Percentiles rank a stretch among this genome's conserved stretches.
phyloP scores from a whole-genome alignment of 2,329 filamentous ascomycete species.

The Cladosporium austrohemisphaericum region DNA sequence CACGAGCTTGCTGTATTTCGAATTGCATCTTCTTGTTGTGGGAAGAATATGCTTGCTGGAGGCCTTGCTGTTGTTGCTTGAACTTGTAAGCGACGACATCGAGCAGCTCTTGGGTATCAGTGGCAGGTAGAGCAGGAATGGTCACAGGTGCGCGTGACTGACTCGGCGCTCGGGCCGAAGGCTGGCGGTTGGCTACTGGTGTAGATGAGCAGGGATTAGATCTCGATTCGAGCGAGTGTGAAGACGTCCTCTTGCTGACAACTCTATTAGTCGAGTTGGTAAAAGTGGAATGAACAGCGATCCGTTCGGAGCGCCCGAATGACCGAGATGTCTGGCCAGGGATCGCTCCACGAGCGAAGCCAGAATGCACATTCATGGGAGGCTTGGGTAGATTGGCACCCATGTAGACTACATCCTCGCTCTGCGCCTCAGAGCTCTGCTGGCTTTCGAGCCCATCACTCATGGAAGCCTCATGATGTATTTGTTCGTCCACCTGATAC shows the following conservation, averaged over 20 bases:
- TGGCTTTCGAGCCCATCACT: not conserved
- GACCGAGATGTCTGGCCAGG: not conserved
- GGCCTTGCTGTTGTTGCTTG: conserved; percentile 5
- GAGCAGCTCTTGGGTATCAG: conserved; percentile 6
- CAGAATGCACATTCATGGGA: not conserved
- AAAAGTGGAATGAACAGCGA: too few species aligned
- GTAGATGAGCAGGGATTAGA: not conserved
- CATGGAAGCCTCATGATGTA: not conserved
- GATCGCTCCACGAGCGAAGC: too few species aligned
- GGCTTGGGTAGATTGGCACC: not conserved
- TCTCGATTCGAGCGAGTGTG: too few species aligned
- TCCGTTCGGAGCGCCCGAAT: too few species aligned
- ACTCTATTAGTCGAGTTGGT: too few species aligned
- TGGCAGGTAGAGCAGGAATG: not conserved
- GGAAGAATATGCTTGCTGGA: not conserved
- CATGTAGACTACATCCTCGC: not conserved
- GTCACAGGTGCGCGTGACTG: not conserved
- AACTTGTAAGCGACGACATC: conserved; percentile 14
- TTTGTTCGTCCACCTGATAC: not conserved
- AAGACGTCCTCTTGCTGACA: too few species aligned
- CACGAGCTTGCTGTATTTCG: not conserved
- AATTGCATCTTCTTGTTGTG: not conserved
- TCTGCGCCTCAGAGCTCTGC: not conserved
- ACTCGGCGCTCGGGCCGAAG: not conserved
- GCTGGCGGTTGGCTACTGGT: not conserved